phyloP scores from a whole-genome alignment of 2,329 filamentous ascomycete species.

The Neonectria hederae region DNA sequence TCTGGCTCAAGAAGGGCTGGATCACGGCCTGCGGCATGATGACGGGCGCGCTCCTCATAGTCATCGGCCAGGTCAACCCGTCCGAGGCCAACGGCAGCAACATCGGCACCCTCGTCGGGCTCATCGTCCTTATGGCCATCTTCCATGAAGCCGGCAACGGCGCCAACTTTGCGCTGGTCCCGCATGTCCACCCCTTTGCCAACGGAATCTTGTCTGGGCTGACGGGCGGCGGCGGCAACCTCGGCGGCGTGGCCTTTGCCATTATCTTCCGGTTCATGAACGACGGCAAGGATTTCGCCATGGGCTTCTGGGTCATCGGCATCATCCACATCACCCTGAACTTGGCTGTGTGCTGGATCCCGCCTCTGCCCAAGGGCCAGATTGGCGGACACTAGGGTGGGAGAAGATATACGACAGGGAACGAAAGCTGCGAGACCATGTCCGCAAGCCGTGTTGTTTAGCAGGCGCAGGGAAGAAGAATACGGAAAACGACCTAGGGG shows the following conservation, averaged over 20 bases:
- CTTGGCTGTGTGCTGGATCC: constrained; percentile 66
- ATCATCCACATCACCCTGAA: constrained; percentile 77
- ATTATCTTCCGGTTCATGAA: constrained; percentile 80
- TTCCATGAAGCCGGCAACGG: constrained; percentile 89
- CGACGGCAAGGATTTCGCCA: constrained; percentile 71
- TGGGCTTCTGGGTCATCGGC: constrained; percentile 83
- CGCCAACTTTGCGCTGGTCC: constrained; percentile 85
- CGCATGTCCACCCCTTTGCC: constrained; percentile 83
- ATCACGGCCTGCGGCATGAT: constrained; percentile 63
- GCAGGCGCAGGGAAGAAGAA: constrained; percentile 6
- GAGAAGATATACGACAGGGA: background rate
- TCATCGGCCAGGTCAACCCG: constrained; percentile 72
- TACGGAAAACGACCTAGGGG: background rate
- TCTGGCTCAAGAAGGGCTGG: constrained; percentile 58
- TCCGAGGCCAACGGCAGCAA: constrained; percentile 55
- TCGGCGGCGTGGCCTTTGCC: constrained; percentile 86
- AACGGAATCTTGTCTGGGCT: constrained; percentile 83
- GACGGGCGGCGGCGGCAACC: constrained; percentile 82
- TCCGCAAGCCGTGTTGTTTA: constrained; percentile 2
- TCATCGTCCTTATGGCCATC: constrained; percentile 80
- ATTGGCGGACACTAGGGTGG: constrained; percentile 41
- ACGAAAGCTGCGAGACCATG: background rate
- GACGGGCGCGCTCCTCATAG: constrained; percentile 68
- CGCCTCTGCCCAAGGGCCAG: constrained; percentile 62
- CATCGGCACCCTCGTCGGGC: constrained; percentile 73